These are phyloP conservation scores for Pilaira anomala DNA, from an alignment of 192 early-diverging fungal species.

Conservation along the genomic window DNA sequence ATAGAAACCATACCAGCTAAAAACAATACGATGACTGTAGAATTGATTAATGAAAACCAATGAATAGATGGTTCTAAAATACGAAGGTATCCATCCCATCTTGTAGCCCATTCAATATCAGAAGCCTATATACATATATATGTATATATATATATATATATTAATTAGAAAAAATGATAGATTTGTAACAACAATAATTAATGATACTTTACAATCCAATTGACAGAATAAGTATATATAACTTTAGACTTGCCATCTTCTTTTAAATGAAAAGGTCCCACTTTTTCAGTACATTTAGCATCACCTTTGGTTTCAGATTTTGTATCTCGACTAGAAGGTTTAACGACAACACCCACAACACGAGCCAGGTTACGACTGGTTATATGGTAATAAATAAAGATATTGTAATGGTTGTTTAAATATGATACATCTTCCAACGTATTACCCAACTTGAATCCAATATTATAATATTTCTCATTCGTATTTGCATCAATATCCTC, in stretches of 20 bases:
- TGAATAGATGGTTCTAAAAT: constrained; percentile 90
- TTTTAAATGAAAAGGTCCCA: constrained; percentile 44
- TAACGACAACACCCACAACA: constrained; percentile 85
- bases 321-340: constrained; percentile 60
- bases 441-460: constrained; percentile 80
- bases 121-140: constrained; percentile 40
- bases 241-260: constrained; percentile 48
- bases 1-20: constrained; percentile 88
- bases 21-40: constrained; percentile 90
- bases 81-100: constrained; percentile 85
- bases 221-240: constrained; percentile 63
- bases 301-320: constrained; percentile 19
- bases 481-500: constrained; percentile 53
- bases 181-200: not conserved
- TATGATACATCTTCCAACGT: constrained; percentile 25
- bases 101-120: constrained; percentile 69
- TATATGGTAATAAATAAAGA: constrained; percentile 77
- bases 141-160: not conserved
- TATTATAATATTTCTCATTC: constrained; percentile 53
- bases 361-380: constrained; percentile 51
- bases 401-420: constrained; percentile 88
- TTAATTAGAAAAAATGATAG: not conserved
- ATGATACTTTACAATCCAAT: constrained; percentile 48
- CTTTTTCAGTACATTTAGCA: constrained; percentile 32
- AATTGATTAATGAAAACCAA: constrained; percentile 95